Conservation (phyloP, 176 grass and related monocot species). For the Dactylis glomerata region DNA sequence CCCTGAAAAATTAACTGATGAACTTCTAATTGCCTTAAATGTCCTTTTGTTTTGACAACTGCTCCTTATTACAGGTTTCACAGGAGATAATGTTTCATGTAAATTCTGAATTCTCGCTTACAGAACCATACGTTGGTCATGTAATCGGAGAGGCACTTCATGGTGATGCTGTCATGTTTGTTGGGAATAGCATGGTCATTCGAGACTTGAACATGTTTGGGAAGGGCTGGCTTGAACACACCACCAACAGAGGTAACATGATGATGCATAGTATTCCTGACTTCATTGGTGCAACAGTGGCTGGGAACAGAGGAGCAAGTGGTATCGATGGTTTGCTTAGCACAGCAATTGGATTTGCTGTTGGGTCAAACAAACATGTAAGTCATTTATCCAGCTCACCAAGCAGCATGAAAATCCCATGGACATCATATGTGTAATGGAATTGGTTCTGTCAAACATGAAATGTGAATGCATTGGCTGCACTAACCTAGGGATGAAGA, state of each 20-base stretch:
- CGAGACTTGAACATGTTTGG: constrained; percentile 95
- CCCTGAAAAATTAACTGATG: constrained; percentile 8
- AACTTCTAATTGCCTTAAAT: background rate
- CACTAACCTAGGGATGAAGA: background rate
- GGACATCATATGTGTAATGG: background rate
- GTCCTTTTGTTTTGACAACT: constrained; percentile 37
- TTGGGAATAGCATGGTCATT: constrained; percentile 96
- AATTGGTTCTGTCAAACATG: background rate
- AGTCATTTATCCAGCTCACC: constrained; percentile 20
- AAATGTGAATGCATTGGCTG: background rate
- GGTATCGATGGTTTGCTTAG: constrained; percentile 99
- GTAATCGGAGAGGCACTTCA: constrained; percentile 62
- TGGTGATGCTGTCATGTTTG: constrained; percentile 58
- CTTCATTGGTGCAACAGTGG: constrained; percentile 66
- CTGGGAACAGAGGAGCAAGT: constrained; percentile 95
- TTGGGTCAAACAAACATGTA: constrained; percentile 81
- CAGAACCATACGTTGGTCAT: constrained; percentile 88
- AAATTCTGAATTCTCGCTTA: constrained; percentile 60
- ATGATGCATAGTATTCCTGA: constrained; percentile 29
- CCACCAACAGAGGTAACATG: constrained; percentile 21
- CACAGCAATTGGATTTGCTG: constrained; percentile 80
- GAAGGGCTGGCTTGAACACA: constrained; percentile 53
- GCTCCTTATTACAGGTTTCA: constrained; percentile 53
- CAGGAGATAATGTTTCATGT: constrained; percentile 80
- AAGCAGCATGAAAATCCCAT: background rate